Base-by-base conservation (phyloP, 2,329 filamentous ascomycete species). In the Claviceps sp. region DNA sequence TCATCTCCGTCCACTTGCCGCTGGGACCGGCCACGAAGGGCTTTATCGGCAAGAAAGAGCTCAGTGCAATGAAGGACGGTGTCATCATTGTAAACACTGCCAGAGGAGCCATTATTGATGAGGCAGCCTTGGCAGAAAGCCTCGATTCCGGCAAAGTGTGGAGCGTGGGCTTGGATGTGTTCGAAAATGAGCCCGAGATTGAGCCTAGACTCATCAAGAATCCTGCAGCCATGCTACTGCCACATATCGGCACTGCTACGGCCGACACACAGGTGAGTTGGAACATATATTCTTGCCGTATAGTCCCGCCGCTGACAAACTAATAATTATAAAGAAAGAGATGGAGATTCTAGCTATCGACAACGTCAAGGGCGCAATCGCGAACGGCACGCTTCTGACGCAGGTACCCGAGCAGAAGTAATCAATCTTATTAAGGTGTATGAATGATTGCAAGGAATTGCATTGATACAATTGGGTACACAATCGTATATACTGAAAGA, bases 161-260 rank as follows among this genome's bases (percentile, higher is more conserved):
- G 54, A 72, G 74, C 2, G 74, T 70, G 0, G 78, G 77, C 0
- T 60, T 81, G 37, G 78, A 81, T 55, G 77, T 81, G 9, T 81
- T 74, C 51, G 77, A 81, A 60, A 57, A 66, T 48, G 78, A 81
- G 63, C 83, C 83, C 0, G 69, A 73, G 55, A 68, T 86, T 5
- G 78, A 86, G 57, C 76, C 78, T 2, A 76, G 76, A 1, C 66
- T 86, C 16, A 52, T 84, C 2, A 66, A 66, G 50, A 84, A 83
- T 57, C 74, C 74, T 4, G 72, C 78, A 55, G 80, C 82, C 0
- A 68, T 84, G 52, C 67, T 86, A 18, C 65, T 86, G 44, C 83
- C 83, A 38, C 83, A 86, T 60, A 76, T 86, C 68, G 83, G 83
- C 0, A 86, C 82, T 0, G 79, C 74, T 65, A 85, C 80, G 0